Conservation (phyloP, 2,329 filamentous ascomycete species). For the Fusarium duplospermum region DNA sequence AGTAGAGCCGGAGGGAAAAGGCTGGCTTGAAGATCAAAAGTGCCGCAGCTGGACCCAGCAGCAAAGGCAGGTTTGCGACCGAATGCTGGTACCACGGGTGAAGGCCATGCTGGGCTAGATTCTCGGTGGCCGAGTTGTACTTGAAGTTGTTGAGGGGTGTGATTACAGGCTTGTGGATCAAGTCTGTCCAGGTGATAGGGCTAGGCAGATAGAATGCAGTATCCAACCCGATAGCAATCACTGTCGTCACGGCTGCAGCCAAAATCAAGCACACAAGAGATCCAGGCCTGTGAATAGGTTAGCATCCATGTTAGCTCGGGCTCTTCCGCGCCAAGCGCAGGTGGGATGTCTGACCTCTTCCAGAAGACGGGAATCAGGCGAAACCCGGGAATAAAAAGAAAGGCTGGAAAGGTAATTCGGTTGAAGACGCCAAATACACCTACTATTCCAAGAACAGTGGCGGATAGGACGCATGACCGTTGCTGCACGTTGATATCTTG, state of each 20-base stretch:
- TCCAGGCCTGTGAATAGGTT: constrained; percentile 57
- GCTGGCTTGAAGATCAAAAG: constrained; percentile 70
- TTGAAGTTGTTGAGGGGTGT: constrained; percentile 82
- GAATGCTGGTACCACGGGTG: constrained; percentile 85
- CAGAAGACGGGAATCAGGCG: constrained; percentile 87
- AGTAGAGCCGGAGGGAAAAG: constrained; percentile 72
- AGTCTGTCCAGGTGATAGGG: constrained; percentile 72
- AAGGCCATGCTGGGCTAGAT: constrained; percentile 79
- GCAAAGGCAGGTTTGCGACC: constrained; percentile 74
- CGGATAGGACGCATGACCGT: constrained; percentile 80
- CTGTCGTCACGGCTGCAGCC: constrained; percentile 74
- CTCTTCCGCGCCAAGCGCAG: constrained; percentile 20
- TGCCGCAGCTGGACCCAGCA: constrained; percentile 76
- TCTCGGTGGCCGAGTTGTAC: constrained; percentile 78
- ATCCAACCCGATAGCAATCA: constrained; percentile 82
- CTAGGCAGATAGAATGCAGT: constrained; percentile 82
- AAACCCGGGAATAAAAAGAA: constrained; percentile 85
- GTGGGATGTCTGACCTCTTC: constrained; percentile 71
- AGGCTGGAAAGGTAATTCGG: constrained; percentile 96
- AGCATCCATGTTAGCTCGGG: constrained; percentile 38
- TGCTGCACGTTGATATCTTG: constrained; percentile 62
- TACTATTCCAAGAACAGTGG: constrained; percentile 82
- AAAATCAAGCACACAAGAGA: constrained; percentile 72
- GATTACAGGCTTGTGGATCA: constrained; percentile 74
- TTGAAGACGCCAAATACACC: constrained; percentile 92